Conservation (phyloP, 805 yeast genomes). For the Schizosaccharomyces japonicus region DNA sequence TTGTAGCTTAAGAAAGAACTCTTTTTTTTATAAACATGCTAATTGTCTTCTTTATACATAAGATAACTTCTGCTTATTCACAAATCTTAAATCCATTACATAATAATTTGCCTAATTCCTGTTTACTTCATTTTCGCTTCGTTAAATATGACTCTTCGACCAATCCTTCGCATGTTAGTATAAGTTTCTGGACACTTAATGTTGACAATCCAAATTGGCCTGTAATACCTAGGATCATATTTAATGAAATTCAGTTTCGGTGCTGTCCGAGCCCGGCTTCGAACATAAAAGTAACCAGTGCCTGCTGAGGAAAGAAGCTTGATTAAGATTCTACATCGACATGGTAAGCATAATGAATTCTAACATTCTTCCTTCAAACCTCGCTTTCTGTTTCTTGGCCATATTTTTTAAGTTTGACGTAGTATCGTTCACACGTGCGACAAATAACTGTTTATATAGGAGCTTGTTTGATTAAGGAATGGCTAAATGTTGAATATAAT, state of each 20-base stretch:
- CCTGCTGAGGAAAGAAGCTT: conserved; percentile 3
- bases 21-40: neutral
- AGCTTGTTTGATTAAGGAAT: too few species aligned
- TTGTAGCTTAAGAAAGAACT: neutral
- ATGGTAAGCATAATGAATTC: neutral
- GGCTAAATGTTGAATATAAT: too few species aligned
- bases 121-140: neutral
- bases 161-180: neutral
- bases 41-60: neutral
- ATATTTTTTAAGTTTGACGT: neutral
- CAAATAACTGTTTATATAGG: too few species aligned
- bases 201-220: neutral
- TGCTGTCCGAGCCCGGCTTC: neutral
- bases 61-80: neutral
- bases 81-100: neutral
- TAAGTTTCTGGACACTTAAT: neutral
- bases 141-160: neutral
- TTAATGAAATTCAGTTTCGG: conserved; percentile 1
- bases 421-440: too few species aligned
- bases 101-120: too few species aligned
- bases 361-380: neutral
- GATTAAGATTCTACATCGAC: neutral
- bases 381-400: conserved; percentile 1
- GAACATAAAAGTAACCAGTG: conserved; percentile 2
- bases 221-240: conserved; percentile 4